Evolutionary conservation across 805 yeast species (phyloP), one percentile per base, ranked within the genome.

Genomic region (Yamadazyma insecticola): DNA sequence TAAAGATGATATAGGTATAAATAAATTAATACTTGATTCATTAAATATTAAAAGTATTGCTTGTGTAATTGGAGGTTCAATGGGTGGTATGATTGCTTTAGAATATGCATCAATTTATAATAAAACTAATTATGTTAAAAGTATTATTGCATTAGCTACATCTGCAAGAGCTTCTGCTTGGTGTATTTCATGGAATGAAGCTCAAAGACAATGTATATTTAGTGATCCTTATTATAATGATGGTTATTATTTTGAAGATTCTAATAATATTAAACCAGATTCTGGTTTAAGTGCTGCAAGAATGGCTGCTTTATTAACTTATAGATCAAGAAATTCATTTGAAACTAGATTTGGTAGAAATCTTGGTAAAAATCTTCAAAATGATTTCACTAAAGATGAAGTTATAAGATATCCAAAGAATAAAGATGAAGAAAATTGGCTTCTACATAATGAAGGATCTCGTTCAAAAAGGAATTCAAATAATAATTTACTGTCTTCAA

Each of bases 161-260:
- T 78, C 94, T 16, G 96, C 97, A 0, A 70, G 94, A 50, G 95
- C 89, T 26, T 82, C 95, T 2, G 98, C 98, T 0, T 92, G 98
- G 98, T 92, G 97, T 44, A 92, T 92, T 24, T 85, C 96, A 4
- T 92, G 98, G 98, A 90, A 95, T 33, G 98, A 92, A 53, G 95
- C 98, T 2, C 98, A 92, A 60, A 74, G 98, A 47, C 98, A 92
- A 55, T 79, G 95, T 41, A 87, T 92, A 17, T 92, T 89, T 58
- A 81, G 95, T 9, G 98, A 92, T 54, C 97, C 97, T 7, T 82
- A 83, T 51, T 92, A 88, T 55, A 70, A 74, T 34, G 96, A 89
- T 50, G 98, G 98, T 1, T 88, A 85, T 57, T 65, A 65, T 40
- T 90, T 86, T 52, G 61, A 77, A 9, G 63, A 73, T 19, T 72